Evolutionary conservation across 2,329 filamentous ascomycete genomes (phyloP).

Genomic region (Botrytis deweyae): DNA sequence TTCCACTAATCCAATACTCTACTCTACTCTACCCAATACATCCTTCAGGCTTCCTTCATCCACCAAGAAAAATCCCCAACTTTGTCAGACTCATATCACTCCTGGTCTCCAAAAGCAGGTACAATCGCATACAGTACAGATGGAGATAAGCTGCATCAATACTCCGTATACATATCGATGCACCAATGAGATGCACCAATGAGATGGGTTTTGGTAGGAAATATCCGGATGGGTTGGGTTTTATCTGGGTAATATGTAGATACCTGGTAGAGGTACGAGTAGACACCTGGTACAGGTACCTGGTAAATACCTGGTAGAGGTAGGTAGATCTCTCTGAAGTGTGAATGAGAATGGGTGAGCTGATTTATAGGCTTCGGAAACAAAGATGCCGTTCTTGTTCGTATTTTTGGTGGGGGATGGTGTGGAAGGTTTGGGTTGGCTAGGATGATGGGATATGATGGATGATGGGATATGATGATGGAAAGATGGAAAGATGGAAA

Average conservation of each 20-base stretch:
- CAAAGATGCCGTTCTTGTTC: background rate
- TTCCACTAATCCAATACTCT: background rate
- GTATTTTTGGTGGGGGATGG: too few relatives aligned
- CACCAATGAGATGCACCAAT: background rate
- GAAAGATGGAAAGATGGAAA: too few relatives aligned
- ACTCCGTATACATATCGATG: background rate
- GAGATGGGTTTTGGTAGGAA: background rate
- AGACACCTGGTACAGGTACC: too few relatives aligned
- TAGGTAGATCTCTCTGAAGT: background rate
- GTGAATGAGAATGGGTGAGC: background rate
- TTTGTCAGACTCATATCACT: background rate
- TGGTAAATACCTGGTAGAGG: background rate
- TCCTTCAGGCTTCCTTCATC: too few relatives aligned
- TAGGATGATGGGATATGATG: too few relatives aligned
- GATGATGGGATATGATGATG: too few relatives aligned
- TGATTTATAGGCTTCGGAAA: slow-evolving; percentile 12
- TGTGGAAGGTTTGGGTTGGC: too few relatives aligned
- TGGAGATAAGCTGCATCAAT: background rate
- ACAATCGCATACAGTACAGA: background rate
- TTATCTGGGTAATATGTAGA: background rate
- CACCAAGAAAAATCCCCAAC: background rate
- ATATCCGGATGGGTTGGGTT: background rate
- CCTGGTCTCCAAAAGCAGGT: background rate
- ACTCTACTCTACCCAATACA: background rate
- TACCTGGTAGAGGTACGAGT: background rate